Base-by-base conservation (phyloP, 441 rosid genomes). In the Croton laevigatus region DNA sequence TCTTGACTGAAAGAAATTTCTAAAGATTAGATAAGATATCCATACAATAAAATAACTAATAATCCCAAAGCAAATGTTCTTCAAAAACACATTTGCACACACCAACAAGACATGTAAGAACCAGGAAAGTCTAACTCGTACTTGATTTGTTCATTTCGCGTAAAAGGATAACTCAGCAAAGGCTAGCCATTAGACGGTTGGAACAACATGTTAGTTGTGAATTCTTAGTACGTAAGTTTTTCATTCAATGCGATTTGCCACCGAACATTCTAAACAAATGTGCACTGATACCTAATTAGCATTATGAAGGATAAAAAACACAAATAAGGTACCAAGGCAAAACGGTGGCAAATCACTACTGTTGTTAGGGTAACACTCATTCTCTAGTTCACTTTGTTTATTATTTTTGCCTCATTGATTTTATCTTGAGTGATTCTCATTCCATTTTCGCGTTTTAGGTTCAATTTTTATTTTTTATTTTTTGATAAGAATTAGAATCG, bases 281-380 rank as follows among this genome's bases (percentile, higher is more conserved):
- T 27, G 32, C 32, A 27, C 2, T 27, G 32, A 27, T 27, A 27
- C 32, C 32, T 27, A 27, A 27, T 27, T 27, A 40, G 44, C 44
- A 40, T 6, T 6, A 6, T 13, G 17, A 10, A n/a, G n/a, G n/a
- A n/a, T n/a, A n/a, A n/a, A n/a, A 66, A 66, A 1, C 2, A 66
- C 20, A 5, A 2, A 27, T 27, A 27, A 27, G 32, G 1, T 4
- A 5, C 13, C 11, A 36, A 51, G 32, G 11, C 23, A 2, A 49
- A 16, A 10, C 2, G 3, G 46, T 66, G n/a, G n/a, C n/a, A n/a
- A n/a, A 79, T 94, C 34, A 90, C 97, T 62, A 67, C 83, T 36
- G 59, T 87, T 63, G 69, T 81, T 16, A 71, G 88, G 90, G 97
- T 91, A 90, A 75, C 8, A 8, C 20, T 59, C 10, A 23, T 48